Evolutionary conservation across 2,329 filamentous ascomycete species (phyloP), one percentile per base, ranked within the genome.

Genomic region (Daldinia sp.): DNA sequence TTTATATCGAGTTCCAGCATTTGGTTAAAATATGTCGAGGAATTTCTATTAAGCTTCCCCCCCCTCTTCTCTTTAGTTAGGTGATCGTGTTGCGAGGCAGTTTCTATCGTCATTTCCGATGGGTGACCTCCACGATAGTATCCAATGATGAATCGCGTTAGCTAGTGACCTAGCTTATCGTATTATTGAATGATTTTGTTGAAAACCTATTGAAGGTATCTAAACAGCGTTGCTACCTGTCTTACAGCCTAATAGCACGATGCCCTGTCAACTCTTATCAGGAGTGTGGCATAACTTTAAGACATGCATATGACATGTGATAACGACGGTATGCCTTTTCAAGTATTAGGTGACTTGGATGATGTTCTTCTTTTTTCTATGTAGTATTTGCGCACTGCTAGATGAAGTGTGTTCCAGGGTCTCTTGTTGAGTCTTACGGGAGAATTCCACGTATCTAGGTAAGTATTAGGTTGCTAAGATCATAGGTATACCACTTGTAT

Each of bases 291-390:
- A 60, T 42, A 61, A 64, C 44, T 44, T 44, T 44, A 59, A 70
- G 61, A 65, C 63, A 42, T 67, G 69, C 65, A 71, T 71, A 60
- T 63, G 60, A 63, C 69, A 71, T 70, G 65, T 65, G 62, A 68
- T 59, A 54, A 50, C 46, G 23, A 44, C 60, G 51, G 55, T 51
- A 61, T 46, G 26, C 10, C 50, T 23, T 20, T 60, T 57, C 18
- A 35, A 50, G 44, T 12, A 48, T 26, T 28, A 26, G 44, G 20
- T 7, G 13, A 46, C 10, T 26, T 46, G 13, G 13, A 26, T 23
- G 12, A 10, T 46, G 1, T 46, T 23, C 9, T 23, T 10, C 18
- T 15, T 23, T 23, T 10, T 46, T 15, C 20, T 46, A 7, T 46
- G 20, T 10, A 44, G 20, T 23, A 46, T 46, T 26, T 10, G 23